phyloP scores from a whole-genome alignment of 2,329 filamentous ascomycete species.

The Xylaria sp. region DNA sequence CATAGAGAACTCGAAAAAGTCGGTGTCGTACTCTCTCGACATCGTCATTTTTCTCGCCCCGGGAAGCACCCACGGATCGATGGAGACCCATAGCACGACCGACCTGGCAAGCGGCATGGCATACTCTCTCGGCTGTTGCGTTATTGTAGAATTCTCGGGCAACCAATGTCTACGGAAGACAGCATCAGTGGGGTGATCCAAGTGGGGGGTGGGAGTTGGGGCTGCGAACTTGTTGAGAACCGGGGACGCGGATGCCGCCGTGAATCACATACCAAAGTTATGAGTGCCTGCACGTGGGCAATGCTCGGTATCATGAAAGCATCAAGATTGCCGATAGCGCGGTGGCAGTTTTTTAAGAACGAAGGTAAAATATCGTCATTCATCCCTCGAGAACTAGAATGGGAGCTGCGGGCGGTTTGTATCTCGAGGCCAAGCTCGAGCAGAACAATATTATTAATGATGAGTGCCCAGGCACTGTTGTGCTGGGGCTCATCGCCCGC shows the following conservation, averaged over 20 bases:
- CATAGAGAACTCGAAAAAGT: conserved; percentile 31
- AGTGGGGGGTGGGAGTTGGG: background rate
- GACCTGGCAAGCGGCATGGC: conserved; percentile 30
- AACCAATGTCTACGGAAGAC: conserved; percentile 18
- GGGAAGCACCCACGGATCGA: conserved; percentile 7
- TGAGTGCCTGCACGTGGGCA: conserved; percentile 26
- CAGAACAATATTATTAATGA: conserved; percentile 31
- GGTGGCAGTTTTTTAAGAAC: conserved; percentile 30
- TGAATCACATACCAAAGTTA: conserved; percentile 26
- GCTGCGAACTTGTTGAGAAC: too few species aligned
- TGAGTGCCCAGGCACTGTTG: conserved; percentile 26
- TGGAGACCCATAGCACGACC: conserved; percentile 30
- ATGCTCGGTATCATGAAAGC: conserved; percentile 26
- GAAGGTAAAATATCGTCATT: conserved; percentile 31
- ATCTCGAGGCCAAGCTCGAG: conserved; percentile 29
- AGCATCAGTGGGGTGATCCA: background rate
- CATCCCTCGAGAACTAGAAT: conserved; percentile 19
- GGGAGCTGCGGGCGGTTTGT: conserved; percentile 19
- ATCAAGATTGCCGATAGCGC: conserved; percentile 27
- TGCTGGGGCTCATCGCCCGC: conserved; percentile 17
- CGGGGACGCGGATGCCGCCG: too few species aligned
- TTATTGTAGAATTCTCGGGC: conserved; percentile 30
- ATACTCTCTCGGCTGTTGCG: conserved; percentile 27
- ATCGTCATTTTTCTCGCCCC: background rate
- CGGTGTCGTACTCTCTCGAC: conserved; percentile 12